Conservation (phyloP, 805 yeast species). For the Yamadazyma sp. region DNA sequence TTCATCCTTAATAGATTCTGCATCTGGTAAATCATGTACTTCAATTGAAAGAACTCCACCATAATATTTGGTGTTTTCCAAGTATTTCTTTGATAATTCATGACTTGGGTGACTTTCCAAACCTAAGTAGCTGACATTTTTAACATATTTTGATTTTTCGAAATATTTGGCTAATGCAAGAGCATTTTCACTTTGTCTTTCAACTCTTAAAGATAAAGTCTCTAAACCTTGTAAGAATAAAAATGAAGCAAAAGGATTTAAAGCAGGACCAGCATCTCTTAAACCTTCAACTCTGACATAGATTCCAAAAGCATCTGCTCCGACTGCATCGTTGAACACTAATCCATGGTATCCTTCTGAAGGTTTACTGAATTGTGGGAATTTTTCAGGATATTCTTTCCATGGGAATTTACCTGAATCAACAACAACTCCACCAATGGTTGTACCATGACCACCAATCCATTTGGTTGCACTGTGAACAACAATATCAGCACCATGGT, state of each 20-base stretch:
- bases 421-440: constrained; percentile 86
- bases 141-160: constrained; percentile 68
- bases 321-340: constrained; percentile 76
- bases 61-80: constrained; percentile 52
- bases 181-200: constrained; percentile 86
- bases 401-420: constrained; percentile 95
- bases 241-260: constrained; percentile 88
- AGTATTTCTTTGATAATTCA: constrained; percentile 78
- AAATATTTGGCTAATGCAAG: constrained; percentile 74
- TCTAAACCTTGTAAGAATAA: constrained; percentile 88
- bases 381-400: constrained; percentile 62
- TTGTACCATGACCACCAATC: constrained; percentile 97
- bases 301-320: constrained; percentile 68
- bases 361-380: constrained; percentile 89
- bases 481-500: constrained; percentile 88
- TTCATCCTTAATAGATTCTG: constrained; percentile 44
- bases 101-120: constrained; percentile 75
- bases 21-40: constrained; percentile 51
- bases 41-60: constrained; percentile 92
- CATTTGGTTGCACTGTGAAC: constrained; percentile 96
- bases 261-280: constrained; percentile 89
- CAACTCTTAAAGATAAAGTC: constrained; percentile 89
- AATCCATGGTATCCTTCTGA: constrained; percentile 93
- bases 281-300: constrained; percentile 80
- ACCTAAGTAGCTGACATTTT: constrained; percentile 94